Percentiles rank a stretch among this genome's conserved stretches.
Evolutionary conservation across 73 alveolate genomes (phyloP).

Genomic region (Symbiodinium natans): DNA sequence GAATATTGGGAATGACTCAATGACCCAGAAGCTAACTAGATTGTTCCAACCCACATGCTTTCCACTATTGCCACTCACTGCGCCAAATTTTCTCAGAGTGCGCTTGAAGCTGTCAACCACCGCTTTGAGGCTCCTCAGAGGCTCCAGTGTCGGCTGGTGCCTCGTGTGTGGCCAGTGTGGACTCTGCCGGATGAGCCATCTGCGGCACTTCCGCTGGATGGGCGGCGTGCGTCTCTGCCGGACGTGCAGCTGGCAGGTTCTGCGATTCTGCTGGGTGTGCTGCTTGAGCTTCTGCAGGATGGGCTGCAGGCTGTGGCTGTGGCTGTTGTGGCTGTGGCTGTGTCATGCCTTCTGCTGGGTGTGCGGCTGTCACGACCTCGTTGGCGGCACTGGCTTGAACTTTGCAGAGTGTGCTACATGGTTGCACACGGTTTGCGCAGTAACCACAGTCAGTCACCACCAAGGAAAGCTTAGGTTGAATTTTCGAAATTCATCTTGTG

Average conservation of each 20-base stretch:
- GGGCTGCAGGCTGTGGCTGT: not conserved
- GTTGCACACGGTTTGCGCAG: no score
- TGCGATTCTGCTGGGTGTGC: slow-evolving; percentile 2
- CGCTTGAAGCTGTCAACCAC: not conserved
- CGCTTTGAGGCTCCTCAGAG: slow-evolving; percentile 21
- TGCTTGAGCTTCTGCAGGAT: not conserved
- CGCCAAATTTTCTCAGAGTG: not conserved
- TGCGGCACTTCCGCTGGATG: not conserved
- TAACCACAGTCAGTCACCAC: no score
- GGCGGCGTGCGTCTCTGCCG: not conserved
- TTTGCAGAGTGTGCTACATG: no score
- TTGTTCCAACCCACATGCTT: slow-evolving; percentile 3
- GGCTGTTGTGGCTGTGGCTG: not conserved
- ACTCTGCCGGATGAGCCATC: slow-evolving; percentile 20
- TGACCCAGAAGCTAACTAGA: not conserved
- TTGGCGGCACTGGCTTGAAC: no score
- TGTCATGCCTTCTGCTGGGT: not conserved
- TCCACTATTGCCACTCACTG: slow-evolving; percentile 24
- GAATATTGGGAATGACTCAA: not conserved
- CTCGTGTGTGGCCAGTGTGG: not conserved
- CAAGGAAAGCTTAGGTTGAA: no score
- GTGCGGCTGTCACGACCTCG: not conserved
- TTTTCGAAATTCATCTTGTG: no score
- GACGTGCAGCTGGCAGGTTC: not conserved
- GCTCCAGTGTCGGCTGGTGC: not conserved